These are phyloP conservation scores for Chionographis japonica DNA, from an alignment of 106 monocot species.

Conservation along the genomic window DNA sequence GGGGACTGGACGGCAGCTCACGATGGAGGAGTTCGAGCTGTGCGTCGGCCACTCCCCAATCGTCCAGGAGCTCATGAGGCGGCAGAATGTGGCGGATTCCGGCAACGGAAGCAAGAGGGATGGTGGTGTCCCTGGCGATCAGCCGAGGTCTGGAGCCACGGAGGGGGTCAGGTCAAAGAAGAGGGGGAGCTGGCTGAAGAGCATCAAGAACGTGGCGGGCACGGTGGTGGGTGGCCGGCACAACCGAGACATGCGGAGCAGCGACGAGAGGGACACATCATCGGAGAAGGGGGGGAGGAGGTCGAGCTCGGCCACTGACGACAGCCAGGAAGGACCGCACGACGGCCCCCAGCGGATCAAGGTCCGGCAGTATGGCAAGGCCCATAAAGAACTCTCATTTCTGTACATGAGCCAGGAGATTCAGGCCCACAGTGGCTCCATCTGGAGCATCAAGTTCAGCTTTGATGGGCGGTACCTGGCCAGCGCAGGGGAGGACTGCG, in stretches of 20 bases:
- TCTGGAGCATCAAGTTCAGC: slow-evolving; percentile 69
- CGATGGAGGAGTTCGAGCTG: slow-evolving; percentile 66
- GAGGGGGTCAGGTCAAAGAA: slow-evolving; percentile 30
- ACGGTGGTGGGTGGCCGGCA: slow-evolving; percentile 5
- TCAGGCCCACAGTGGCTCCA: slow-evolving; percentile 59
- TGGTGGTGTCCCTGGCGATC: neutral
- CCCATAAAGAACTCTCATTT: slow-evolving; percentile 51
- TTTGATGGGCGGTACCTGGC: slow-evolving; percentile 57
- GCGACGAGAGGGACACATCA: slow-evolving; percentile 58
- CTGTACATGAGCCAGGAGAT: slow-evolving; percentile 68
- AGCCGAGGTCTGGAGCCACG: neutral
- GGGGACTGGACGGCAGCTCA: slow-evolving; percentile 52
- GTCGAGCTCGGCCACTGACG: slow-evolving; percentile 72
- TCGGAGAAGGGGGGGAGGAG: slow-evolving; percentile 58
- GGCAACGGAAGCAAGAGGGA: neutral
- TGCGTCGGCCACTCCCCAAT: slow-evolving; percentile 65
- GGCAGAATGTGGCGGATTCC: slow-evolving; percentile 30
- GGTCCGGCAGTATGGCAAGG: slow-evolving; percentile 55
- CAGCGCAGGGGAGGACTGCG: slow-evolving; percentile 64
- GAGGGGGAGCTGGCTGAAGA: slow-evolving; percentile 46
- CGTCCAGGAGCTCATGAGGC: slow-evolving; percentile 66
- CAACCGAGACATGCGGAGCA: slow-evolving; percentile 29
- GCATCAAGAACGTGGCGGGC: slow-evolving; percentile 39
- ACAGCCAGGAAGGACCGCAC: slow-evolving; percentile 46
- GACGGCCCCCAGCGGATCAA: slow-evolving; percentile 40